A percentile compares a stretch with the other conserved stretches of the same genome.
Conservation (phyloP, 306 rosid species). For the cucumber (Cucumis sativus) region DNA sequence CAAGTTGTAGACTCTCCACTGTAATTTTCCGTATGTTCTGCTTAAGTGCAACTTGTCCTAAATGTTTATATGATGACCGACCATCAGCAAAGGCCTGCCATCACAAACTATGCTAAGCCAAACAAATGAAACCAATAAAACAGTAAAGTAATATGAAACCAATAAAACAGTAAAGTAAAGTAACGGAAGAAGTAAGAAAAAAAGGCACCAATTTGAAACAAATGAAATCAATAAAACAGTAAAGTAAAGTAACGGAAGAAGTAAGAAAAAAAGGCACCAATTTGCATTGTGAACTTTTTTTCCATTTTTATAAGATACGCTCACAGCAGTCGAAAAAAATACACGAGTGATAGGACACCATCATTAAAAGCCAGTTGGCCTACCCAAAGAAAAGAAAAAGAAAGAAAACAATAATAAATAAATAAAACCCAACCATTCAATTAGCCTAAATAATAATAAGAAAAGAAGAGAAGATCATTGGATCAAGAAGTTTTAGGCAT, state of each 20-base stretch:
- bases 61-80: conserved; percentile 10
- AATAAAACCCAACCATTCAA: not conserved
- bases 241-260: not conserved
- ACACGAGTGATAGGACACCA: not conserved
- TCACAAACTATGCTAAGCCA: conserved; percentile 2
- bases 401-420: no score
- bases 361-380: not conserved
- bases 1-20: conserved; percentile 49
- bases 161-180: no score
- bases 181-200: no score
- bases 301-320: not conserved
- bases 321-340: not conserved
- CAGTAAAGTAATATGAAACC: no score
- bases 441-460: not conserved
- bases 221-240: no score
- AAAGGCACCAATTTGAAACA: no score
- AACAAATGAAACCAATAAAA: no score
- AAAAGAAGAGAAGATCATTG: not conserved
- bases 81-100: conserved; percentile 55
- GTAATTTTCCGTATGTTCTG: conserved; percentile 47
- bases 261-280: not conserved
- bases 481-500: not conserved
- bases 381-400: not conserved
- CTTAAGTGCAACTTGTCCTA: not conserved
- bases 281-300: not conserved